Evolutionary conservation across 192 early-diverging fungal genomes (phyloP).

Genomic region (Backusella luteola): DNA sequence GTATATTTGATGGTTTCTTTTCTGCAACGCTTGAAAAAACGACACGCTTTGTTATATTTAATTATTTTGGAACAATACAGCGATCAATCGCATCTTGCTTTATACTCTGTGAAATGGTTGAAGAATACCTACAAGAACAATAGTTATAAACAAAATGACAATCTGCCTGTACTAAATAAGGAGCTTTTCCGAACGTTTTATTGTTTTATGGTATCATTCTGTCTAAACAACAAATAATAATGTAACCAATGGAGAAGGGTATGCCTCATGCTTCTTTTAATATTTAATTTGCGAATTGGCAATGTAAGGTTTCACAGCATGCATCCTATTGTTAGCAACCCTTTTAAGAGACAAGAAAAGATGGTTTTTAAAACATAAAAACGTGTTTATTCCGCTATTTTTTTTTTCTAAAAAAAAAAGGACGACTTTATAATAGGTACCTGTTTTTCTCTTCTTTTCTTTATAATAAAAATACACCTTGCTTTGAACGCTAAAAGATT

Average conservation of each 20-base stretch:
- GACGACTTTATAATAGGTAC: not conserved
- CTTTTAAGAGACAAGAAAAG: not conserved
- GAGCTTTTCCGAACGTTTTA: not conserved
- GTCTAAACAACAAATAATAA: not conserved
- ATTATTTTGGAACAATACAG: not conserved
- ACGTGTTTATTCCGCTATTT: not conserved
- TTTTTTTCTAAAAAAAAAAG: not conserved
- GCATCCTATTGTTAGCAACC: not conserved
- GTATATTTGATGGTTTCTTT: not conserved
- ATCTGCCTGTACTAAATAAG: not conserved
- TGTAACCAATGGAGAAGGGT: not conserved
- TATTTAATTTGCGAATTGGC: not conserved
- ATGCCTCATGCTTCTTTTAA: not conserved
- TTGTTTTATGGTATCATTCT: not conserved
- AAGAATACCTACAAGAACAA: not conserved
- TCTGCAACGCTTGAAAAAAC: not conserved
- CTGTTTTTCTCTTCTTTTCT: not conserved
- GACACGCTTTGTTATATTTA: not conserved
- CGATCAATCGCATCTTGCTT: not conserved
- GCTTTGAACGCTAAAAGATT: not conserved
- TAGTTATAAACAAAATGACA: not conserved
- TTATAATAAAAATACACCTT: not conserved
- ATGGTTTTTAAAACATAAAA: not conserved
- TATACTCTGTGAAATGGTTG: too few relatives aligned
- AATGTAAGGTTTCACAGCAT: not conserved